Conservation (phyloP, 2,329 filamentous ascomycete genomes). For the Curvularia lunata region DNA sequence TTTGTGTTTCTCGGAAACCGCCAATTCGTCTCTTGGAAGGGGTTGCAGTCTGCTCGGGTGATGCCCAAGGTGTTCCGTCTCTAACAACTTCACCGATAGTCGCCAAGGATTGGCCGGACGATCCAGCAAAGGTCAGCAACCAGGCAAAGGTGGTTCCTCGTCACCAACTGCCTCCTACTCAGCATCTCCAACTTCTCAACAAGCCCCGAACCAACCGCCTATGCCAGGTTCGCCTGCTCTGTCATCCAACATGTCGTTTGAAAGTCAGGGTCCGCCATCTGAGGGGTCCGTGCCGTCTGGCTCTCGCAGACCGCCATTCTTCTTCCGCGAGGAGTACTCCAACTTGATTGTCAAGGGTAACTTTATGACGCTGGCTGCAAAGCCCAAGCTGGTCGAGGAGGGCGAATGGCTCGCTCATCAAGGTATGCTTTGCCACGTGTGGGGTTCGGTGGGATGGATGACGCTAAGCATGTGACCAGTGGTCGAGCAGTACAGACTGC, state of each 20-base stretch:
- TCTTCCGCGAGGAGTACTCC: conserved; percentile 76
- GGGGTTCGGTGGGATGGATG: neutral
- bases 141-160: conserved; percentile 46
- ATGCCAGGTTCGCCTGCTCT: conserved; percentile 46
- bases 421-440: conserved; percentile 60
- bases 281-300: conserved; percentile 50
- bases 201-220: conserved; percentile 42
- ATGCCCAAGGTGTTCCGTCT: conserved; percentile 21
- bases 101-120: conserved; percentile 53
- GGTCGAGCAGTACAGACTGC: conserved; percentile 87
- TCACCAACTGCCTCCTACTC: conserved; percentile 47
- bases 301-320: conserved; percentile 73
- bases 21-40: conserved; percentile 1
- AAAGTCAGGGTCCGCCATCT: conserved; percentile 60
- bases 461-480: conserved; percentile 61
- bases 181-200: conserved; percentile 44
- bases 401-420: conserved; percentile 97
- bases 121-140: conserved; percentile 50
- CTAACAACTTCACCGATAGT: conserved; percentile 39
- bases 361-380: conserved; percentile 92
- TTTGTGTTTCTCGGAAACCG: conserved; percentile 17
- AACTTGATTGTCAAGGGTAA: conserved; percentile 95
- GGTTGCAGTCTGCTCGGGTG: neutral
- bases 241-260: conserved; percentile 66
- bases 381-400: conserved; percentile 90